Evolutionary conservation across 225 moss, liverwort and hornwort genomes (phyloP).

Genomic region (Bryum argenteum): DNA sequence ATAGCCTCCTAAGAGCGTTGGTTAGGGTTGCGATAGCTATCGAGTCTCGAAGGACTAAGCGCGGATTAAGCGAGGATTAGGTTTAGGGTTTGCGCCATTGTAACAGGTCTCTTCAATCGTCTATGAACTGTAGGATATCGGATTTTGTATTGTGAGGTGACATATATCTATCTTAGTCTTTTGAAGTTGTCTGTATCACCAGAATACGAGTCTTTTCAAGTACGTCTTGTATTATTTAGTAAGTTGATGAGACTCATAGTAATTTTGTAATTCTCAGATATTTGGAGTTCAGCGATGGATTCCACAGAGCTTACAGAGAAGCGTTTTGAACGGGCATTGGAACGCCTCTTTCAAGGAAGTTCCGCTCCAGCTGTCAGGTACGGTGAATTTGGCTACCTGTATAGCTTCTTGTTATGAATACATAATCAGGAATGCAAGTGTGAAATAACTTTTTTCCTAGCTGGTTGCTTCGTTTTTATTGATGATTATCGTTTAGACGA

Average conservation of each 20-base stretch:
- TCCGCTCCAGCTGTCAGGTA: constrained; percentile 77
- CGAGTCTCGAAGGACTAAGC: background rate
- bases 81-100: background rate
- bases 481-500: constrained; percentile 3
- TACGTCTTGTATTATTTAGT: constrained; percentile 7
- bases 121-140: background rate
- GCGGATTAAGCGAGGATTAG: background rate
- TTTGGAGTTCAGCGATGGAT: constrained; percentile 41
- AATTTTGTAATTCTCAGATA: constrained; percentile 23
- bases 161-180: too few relatives aligned
- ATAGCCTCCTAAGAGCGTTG: too few relatives aligned
- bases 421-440: background rate
- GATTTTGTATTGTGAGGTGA: background rate
- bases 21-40: too few relatives aligned
- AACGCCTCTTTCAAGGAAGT: constrained; percentile 67
- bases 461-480: constrained; percentile 24
- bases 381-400: constrained; percentile 22
- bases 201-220: background rate
- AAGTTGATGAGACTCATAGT: background rate
- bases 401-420: background rate
- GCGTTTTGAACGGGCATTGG: constrained; percentile 85
- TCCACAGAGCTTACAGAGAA: constrained; percentile 64
- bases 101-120: background rate
- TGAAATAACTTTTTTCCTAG: background rate
- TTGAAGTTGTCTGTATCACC: too few relatives aligned